Percentiles rank a stretch among this genome's conserved stretches.
These are phyloP conservation scores for Actinomucor elegans DNA, from an alignment of 371 early-diverging fungal species.

Conservation along the genomic window DNA sequence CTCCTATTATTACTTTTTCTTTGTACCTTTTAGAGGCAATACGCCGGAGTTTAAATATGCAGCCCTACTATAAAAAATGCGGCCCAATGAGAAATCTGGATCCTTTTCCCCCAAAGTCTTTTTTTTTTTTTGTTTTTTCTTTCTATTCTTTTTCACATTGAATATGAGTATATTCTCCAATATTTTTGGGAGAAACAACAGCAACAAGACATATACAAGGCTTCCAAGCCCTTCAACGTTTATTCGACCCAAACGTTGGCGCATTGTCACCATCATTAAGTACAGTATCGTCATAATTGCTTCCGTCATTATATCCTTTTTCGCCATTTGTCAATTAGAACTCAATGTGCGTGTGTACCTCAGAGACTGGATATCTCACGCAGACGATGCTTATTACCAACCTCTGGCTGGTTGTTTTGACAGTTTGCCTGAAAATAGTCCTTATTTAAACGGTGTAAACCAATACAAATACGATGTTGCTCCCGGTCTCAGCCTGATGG, in stretches of 20 bases:
- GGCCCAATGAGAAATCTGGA: too few relatives aligned
- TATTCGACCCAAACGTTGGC: conserved; percentile 39
- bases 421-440: conserved; percentile 31
- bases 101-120: neutral
- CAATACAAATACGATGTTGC: conserved; percentile 40
- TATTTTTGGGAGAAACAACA: conserved; percentile 7
- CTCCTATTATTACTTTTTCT: too few relatives aligned
- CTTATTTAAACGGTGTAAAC: conserved; percentile 30
- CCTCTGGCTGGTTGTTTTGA: conserved; percentile 49
- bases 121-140: neutral
- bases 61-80: too few relatives aligned
- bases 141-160: neutral
- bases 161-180: conserved; percentile 19
- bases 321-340: conserved; percentile 43
- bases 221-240: conserved; percentile 26
- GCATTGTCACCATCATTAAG: conserved; percentile 26
- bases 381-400: conserved; percentile 41
- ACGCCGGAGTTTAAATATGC: too few relatives aligned
- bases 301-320: conserved; percentile 28
- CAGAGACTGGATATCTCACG: conserved; percentile 53
- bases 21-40: neutral
- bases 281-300: conserved; percentile 19
- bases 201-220: conserved; percentile 13
- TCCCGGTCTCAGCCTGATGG: conserved; percentile 44
- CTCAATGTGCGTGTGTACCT: conserved; percentile 52